Evolutionary conservation across 2,329 filamentous ascomycete genomes (phyloP).

Genomic region (Phyllosticta capitalensis): DNA sequence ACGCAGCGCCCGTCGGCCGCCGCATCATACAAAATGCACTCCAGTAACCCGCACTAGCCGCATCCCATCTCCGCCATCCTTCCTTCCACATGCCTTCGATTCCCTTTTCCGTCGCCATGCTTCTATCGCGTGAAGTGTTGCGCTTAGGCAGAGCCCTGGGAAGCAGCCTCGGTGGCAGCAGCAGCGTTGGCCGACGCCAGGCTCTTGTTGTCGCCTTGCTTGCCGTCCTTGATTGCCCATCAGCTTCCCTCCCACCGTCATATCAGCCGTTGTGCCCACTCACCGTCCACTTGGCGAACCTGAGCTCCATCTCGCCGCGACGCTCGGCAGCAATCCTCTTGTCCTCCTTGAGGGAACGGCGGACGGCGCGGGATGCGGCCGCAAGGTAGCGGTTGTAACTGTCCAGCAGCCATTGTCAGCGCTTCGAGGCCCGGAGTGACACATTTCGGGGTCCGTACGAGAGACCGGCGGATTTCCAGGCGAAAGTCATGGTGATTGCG

Average conservation of each 20-base stretch:
- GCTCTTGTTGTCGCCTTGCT: constrained; percentile 78
- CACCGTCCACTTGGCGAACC: constrained; percentile 94
- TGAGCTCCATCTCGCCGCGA: constrained; percentile 79
- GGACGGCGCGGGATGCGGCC: constrained; percentile 87
- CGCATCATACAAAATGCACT: constrained; percentile 12
- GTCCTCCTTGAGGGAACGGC: constrained; percentile 93
- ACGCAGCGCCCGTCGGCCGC: constrained; percentile 5
- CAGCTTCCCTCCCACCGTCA: constrained; percentile 46
- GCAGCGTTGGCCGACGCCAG: constrained; percentile 49
- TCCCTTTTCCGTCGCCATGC: not conserved
- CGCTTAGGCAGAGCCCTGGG: constrained; percentile 35
- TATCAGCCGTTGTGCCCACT: constrained; percentile 35
- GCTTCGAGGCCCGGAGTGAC: not conserved
- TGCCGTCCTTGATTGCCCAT: constrained; percentile 52
- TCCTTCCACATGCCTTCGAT: constrained; percentile 2
- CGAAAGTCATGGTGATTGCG: constrained; percentile 63
- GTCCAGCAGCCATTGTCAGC: constrained; percentile 25
- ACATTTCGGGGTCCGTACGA: constrained; percentile 49
- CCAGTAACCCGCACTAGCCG: constrained; percentile 10
- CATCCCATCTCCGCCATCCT: not conserved
- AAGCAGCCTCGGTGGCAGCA: constrained; percentile 30
- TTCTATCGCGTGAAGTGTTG: constrained; percentile 14
- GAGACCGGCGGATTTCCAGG: constrained; percentile 96
- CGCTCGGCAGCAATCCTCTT: constrained; percentile 80
- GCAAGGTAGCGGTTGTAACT: constrained; percentile 99